Evolutionary conservation across 768 basidiomycete genomes (phyloP).

Genomic region (Melanogaster broomeanus): DNA sequence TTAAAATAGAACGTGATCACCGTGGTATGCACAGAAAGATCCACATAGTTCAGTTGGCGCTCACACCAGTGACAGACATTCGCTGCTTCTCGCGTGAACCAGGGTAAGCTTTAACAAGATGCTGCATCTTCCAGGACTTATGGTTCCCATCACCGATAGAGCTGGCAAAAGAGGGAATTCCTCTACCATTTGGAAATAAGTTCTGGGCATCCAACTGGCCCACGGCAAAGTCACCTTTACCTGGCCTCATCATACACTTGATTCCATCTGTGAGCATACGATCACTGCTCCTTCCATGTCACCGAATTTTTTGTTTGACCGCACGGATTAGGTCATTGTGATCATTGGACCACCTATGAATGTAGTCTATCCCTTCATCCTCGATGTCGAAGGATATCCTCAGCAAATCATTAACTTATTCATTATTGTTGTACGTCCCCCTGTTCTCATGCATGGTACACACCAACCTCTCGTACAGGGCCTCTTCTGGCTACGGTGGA

Average conservation of each 20-base stretch:
- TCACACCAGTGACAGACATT: conserved; percentile 42
- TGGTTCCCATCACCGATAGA: conserved; percentile 32
- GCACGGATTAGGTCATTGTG: conserved; percentile 42
- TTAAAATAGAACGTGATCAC: conserved; percentile 32
- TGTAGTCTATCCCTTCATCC: conserved; percentile 61
- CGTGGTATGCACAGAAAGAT: conserved; percentile 17
- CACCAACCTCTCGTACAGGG: conserved; percentile 33
- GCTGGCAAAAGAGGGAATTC: conserved; percentile 64
- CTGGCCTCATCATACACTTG: conserved; percentile 55
- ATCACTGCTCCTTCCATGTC: no score
- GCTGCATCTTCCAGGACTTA: no score
- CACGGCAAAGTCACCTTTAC: conserved; percentile 55
- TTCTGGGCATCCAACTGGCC: conserved; percentile 69
- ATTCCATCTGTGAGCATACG: conserved; percentile 45
- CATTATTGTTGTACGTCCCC: conserved; percentile 48
- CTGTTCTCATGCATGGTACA: not conserved
- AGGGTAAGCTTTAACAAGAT: conserved; percentile 32
- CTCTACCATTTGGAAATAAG: conserved; percentile 56
- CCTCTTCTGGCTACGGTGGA: conserved; percentile 57
- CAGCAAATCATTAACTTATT: conserved; percentile 57
- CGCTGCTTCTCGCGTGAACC: conserved; percentile 52
- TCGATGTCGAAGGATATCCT: conserved; percentile 54
- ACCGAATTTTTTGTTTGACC: conserved; percentile 35
- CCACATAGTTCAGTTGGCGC: not conserved
- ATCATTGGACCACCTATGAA: conserved; percentile 54